Evolutionary conservation across 768 basidiomycete genomes (phyloP).

Genomic region (Pisolithus albus): DNA sequence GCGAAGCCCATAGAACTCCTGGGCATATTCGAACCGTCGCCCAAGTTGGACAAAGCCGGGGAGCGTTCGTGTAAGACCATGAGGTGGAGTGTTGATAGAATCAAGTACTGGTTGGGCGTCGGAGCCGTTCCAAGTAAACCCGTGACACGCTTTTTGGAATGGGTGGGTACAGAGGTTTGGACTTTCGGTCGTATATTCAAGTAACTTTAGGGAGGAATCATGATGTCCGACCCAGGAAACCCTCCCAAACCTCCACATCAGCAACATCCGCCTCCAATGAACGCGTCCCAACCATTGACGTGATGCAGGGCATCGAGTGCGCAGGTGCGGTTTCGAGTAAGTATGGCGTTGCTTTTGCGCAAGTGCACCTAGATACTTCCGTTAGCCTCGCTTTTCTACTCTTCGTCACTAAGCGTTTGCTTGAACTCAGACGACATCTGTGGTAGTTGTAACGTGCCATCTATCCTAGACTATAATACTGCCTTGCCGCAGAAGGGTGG

Average conservation of each 20-base stretch:
- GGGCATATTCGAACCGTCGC: slow-evolving; percentile 75
- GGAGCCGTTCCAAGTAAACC: slow-evolving; percentile 80
- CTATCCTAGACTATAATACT: slow-evolving; percentile 8
- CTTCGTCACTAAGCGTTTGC: too few relatives aligned
- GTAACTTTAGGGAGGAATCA: slow-evolving; percentile 48
- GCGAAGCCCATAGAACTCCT: slow-evolving; percentile 84
- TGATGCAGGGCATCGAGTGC: too few relatives aligned
- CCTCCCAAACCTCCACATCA: slow-evolving; percentile 33
- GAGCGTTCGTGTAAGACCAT: slow-evolving; percentile 57
- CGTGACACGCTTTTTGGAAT: slow-evolving; percentile 68
- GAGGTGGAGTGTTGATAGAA: slow-evolving; percentile 87
- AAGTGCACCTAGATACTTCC: too few relatives aligned
- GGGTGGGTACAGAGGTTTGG: slow-evolving; percentile 40
- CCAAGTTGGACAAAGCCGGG: slow-evolving; percentile 29
- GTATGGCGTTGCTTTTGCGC: too few relatives aligned
- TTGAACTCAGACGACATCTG: not conserved
- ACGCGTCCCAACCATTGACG: too few relatives aligned
- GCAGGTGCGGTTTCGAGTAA: too few relatives aligned
- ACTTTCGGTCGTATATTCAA: slow-evolving; percentile 1
- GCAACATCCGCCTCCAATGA: too few relatives aligned
- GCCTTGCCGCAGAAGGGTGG: slow-evolving; percentile 21
- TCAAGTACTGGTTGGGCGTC: slow-evolving; percentile 81
- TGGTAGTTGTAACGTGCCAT: not conserved
- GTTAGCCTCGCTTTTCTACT: too few relatives aligned
- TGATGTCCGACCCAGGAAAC: slow-evolving; percentile 51